These are phyloP conservation scores for Metschnikowia anglica DNA, from an alignment of 805 yeast species.

Conservation along the genomic window DNA sequence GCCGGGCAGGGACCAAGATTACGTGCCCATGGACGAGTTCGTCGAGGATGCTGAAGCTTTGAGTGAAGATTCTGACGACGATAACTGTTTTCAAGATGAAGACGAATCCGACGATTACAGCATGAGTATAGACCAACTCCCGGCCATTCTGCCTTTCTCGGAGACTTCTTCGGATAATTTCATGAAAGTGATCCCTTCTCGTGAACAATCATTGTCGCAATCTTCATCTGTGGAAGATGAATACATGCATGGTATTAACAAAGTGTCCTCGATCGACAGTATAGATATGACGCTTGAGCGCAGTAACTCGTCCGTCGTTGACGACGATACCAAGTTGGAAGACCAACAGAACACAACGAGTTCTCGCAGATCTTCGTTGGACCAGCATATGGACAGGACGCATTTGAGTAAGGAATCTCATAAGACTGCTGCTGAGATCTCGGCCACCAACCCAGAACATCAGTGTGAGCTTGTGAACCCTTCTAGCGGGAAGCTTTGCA, in stretches of 20 bases:
- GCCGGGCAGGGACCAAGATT: conserved; percentile 26
- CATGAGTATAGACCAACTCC: conserved; percentile 10
- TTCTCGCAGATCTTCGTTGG: conserved; percentile 4
- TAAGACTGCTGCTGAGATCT: conserved; percentile 32
- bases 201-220: background rate
- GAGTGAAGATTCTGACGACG: conserved; percentile 41
- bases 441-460: conserved; percentile 43
- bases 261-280: conserved; percentile 9
- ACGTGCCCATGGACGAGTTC: conserved; percentile 32
- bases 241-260: conserved; percentile 5
- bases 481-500: conserved; percentile 60
- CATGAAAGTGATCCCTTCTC: conserved; percentile 11
- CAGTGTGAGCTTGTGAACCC: conserved; percentile 62
- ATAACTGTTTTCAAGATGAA: conserved; percentile 39
- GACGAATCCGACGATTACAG: conserved; percentile 28
- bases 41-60: conserved; percentile 45
- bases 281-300: conserved; percentile 11
- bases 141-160: conserved; percentile 7
- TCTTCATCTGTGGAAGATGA: conserved; percentile 6
- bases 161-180: conserved; percentile 2
- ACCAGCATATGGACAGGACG: conserved; percentile 3
- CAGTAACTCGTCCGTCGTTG: background rate
- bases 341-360: background rate
- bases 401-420: conserved; percentile 15
- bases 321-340: conserved; percentile 1